phyloP scores from a whole-genome alignment of 2,329 filamentous ascomycete genomes.

The Verticillium dahliae region DNA sequence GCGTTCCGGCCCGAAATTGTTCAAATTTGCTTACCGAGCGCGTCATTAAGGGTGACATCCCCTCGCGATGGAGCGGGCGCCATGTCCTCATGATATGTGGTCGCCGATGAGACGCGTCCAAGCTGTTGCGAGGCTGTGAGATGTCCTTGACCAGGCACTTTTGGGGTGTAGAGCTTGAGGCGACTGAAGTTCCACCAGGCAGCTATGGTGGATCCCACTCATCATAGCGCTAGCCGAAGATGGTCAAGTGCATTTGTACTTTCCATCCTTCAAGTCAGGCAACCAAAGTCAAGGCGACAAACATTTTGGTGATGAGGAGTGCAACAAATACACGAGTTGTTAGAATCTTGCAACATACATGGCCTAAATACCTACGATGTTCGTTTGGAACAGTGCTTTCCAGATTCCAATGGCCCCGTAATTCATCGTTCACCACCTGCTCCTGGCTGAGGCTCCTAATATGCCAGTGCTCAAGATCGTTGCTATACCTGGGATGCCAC shows the following conservation, averaged over 20 bases:
- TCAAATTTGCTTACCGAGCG: slow-evolving; percentile 3
- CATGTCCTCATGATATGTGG: not conserved
- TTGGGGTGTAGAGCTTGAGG: not conserved
- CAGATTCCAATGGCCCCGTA: too few relatives aligned
- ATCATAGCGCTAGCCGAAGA: not conserved
- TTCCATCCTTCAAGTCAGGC: not conserved
- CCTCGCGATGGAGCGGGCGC: not conserved
- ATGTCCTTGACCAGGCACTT: not conserved
- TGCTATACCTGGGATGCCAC: too few relatives aligned
- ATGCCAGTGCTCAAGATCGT: too few relatives aligned
- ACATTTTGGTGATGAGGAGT: too few relatives aligned
- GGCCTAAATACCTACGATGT: too few relatives aligned
- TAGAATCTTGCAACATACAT: too few relatives aligned
- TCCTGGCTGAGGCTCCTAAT: too few relatives aligned
- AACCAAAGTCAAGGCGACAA: too few relatives aligned
- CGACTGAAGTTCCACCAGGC: not conserved
- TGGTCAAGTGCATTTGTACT: not conserved
- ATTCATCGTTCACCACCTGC: too few relatives aligned
- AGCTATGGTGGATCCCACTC: not conserved
- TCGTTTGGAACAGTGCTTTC: too few relatives aligned
- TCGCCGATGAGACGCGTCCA: not conserved
- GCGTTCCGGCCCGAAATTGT: too few relatives aligned
- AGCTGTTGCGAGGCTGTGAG: not conserved
- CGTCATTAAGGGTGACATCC: slow-evolving; percentile 8
- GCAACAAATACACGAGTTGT: too few relatives aligned